Conservation (phyloP, 495 filamentous ascomycete genomes). For the Xylaria bambusicola region DNA sequence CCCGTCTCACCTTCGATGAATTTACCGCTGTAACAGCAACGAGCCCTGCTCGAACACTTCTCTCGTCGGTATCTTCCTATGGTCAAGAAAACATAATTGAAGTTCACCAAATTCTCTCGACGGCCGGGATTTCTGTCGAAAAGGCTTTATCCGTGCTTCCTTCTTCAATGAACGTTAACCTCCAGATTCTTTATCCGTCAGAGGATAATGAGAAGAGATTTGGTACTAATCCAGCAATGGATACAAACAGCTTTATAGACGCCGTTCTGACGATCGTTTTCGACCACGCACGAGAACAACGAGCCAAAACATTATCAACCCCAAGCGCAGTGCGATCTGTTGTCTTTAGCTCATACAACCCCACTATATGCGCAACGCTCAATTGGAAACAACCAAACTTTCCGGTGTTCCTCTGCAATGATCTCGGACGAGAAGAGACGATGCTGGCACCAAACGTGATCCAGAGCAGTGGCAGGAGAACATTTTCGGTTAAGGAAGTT, state of each 20-base stretch:
- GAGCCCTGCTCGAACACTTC: conserved; percentile 44
- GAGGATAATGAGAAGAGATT: conserved; percentile 66
- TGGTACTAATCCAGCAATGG: conserved; percentile 68
- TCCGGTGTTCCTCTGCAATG: conserved; percentile 92
- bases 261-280: conserved; percentile 82
- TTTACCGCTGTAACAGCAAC: conserved; percentile 67
- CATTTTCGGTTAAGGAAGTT: conserved; percentile 88
- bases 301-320: conserved; percentile 54
- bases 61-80: conserved; percentile 47
- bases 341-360: conserved; percentile 89
- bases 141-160: conserved; percentile 76
- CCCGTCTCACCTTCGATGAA: conserved; percentile 70
- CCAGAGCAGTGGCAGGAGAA: conserved; percentile 65
- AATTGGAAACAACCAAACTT: conserved; percentile 99
- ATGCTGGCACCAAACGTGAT: conserved; percentile 43
- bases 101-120: conserved; percentile 68
- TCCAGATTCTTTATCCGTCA: conserved; percentile 84
- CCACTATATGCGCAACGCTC: conserved; percentile 83
- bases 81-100: conserved; percentile 60
- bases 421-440: conserved; percentile 64
- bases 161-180: conserved; percentile 75
- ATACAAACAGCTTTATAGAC: conserved; percentile 86
- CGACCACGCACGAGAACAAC: conserved; percentile 78
- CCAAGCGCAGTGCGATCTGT: conserved; percentile 76
- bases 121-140: conserved; percentile 71